Percentiles rank a stretch among this genome's conserved stretches.
phyloP scores from a whole-genome alignment of 768 basidiomycete species.

The Pleurotus pulmonarius region DNA sequence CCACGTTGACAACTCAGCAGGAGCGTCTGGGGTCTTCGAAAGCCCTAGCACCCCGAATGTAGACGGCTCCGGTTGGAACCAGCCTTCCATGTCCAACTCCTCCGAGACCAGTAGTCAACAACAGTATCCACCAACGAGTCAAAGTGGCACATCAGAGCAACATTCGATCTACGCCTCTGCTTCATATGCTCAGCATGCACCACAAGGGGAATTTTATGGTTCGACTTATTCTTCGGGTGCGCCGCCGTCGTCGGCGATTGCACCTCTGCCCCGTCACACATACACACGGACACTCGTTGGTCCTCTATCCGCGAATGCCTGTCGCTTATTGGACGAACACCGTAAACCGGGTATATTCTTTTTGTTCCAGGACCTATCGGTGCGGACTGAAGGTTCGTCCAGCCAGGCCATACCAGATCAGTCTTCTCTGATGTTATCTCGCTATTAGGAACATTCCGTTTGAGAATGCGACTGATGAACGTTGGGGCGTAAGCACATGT shows the following conservation, averaged over 20 bases:
- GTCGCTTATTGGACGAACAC: slow-evolving; percentile 80
- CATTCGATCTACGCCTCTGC: slow-evolving; percentile 21
- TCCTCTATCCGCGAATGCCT: slow-evolving; percentile 82
- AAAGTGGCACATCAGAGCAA: slow-evolving; percentile 22
- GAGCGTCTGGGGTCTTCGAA: slow-evolving; percentile 23
- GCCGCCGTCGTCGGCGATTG: slow-evolving; percentile 25
- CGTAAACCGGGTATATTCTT: slow-evolving; percentile 89
- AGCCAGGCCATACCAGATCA: background rate
- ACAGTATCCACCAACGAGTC: slow-evolving; percentile 21
- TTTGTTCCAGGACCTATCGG: slow-evolving; percentile 91
- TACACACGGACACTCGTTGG: slow-evolving; percentile 91
- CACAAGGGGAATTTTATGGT: slow-evolving; percentile 20
- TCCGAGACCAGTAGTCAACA: background rate
- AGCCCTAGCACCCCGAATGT: slow-evolving; percentile 26
- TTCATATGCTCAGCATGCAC: slow-evolving; percentile 25
- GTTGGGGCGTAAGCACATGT: slow-evolving; percentile 75
- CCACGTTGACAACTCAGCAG: slow-evolving; percentile 22
- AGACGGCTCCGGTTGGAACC: slow-evolving; percentile 31
- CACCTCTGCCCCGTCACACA: slow-evolving; percentile 57
- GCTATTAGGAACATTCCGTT: slow-evolving; percentile 70
- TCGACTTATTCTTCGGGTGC: slow-evolving; percentile 21
- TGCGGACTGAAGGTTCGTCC: slow-evolving; percentile 80
- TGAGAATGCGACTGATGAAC: slow-evolving; percentile 86
- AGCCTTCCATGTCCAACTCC: slow-evolving; percentile 9
- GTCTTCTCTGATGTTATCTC: slow-evolving; percentile 3